Conservation (phyloP, 495 filamentous ascomycete genomes). For the Durotheca rogersii region DNA sequence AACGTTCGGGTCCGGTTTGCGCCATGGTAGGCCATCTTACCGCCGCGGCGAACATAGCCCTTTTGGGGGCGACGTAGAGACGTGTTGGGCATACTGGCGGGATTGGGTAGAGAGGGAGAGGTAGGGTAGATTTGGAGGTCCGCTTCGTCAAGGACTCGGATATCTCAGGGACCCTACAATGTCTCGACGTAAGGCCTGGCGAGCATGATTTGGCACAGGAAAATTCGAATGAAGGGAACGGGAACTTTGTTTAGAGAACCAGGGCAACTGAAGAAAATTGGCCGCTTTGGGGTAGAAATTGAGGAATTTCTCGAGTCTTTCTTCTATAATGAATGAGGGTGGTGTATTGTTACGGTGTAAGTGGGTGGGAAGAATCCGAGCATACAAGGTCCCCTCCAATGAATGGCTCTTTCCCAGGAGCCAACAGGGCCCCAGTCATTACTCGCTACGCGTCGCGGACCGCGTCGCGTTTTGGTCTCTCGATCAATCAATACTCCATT, state of each 20-base stretch:
- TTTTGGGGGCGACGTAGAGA: slow-evolving; percentile 49
- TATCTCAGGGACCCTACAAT: slow-evolving; percentile 4
- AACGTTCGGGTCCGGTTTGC: slow-evolving; percentile 62
- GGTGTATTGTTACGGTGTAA: not conserved
- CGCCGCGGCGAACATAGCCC: slow-evolving; percentile 53
- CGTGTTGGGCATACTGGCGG: slow-evolving; percentile 53
- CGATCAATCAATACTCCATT: not conserved
- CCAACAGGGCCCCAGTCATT: not conserved
- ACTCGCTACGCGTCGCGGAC: not conserved
- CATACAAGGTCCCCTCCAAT: not conserved
- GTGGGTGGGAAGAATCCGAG: not conserved
- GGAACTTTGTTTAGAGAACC: too few species aligned
- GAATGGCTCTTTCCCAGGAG: not conserved
- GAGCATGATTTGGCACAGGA: slow-evolving; percentile 18
- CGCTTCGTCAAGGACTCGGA: slow-evolving; percentile 4
- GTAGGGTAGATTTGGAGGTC: slow-evolving; percentile 1
- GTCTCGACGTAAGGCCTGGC: not conserved
- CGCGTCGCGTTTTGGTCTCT: not conserved
- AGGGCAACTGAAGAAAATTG: not conserved
- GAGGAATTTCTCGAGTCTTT: too few species aligned
- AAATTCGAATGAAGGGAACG: not conserved
- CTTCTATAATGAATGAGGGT: too few species aligned
- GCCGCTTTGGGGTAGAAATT: not conserved
- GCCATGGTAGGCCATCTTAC: slow-evolving; percentile 58
- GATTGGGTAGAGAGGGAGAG: too few species aligned